These are phyloP conservation scores for Verticillium albo-atrum DNA, from an alignment of 2,329 filamentous ascomycete species.

Conservation along the genomic window DNA sequence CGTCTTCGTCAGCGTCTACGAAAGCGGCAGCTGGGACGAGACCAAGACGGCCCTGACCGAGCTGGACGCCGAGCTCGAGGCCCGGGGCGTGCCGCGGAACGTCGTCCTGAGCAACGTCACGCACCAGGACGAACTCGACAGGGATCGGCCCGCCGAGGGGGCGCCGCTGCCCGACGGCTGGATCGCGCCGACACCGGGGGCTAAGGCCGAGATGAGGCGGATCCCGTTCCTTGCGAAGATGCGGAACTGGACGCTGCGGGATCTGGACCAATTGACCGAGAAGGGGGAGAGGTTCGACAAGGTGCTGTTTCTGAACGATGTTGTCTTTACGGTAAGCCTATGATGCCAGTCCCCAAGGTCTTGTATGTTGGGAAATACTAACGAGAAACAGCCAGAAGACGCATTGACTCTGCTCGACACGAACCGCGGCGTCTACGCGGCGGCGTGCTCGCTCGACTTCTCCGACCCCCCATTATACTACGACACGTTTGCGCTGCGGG, in stretches of 20 bases:
- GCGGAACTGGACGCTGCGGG: conserved; percentile 60
- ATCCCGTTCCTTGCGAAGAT: conserved; percentile 65
- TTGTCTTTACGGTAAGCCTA: conserved; percentile 50
- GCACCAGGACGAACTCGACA: conserved; percentile 51
- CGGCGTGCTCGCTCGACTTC: conserved; percentile 60
- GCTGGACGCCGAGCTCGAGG: conserved; percentile 50
- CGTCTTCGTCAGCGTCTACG: conserved; percentile 63
- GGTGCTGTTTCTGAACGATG: conserved; percentile 60
- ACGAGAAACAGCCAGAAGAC: conserved; percentile 42
- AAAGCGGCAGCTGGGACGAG: conserved; percentile 66
- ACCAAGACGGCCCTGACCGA: conserved; percentile 57
- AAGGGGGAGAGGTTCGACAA: conserved; percentile 51
- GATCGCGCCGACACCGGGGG: conserved; percentile 51
- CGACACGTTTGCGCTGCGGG: conserved; percentile 59
- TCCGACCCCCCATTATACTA: conserved; percentile 49
- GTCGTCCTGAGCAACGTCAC: conserved; percentile 56
- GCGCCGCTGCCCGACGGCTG: conserved; percentile 47
- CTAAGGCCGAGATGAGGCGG: conserved; percentile 52
- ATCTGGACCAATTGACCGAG: conserved; percentile 45
- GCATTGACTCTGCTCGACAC: conserved; percentile 52
- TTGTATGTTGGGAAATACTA: too few species aligned
- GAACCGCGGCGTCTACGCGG: conserved; percentile 53
- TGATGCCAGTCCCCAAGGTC: too few species aligned
- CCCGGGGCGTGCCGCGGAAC: conserved; percentile 45
- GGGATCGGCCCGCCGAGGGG: conserved; percentile 8